Percentiles rank a stretch among this genome's conserved stretches.
phyloP scores from a whole-genome alignment of 495 filamentous ascomycete genomes.

The Penicillium manginii region DNA sequence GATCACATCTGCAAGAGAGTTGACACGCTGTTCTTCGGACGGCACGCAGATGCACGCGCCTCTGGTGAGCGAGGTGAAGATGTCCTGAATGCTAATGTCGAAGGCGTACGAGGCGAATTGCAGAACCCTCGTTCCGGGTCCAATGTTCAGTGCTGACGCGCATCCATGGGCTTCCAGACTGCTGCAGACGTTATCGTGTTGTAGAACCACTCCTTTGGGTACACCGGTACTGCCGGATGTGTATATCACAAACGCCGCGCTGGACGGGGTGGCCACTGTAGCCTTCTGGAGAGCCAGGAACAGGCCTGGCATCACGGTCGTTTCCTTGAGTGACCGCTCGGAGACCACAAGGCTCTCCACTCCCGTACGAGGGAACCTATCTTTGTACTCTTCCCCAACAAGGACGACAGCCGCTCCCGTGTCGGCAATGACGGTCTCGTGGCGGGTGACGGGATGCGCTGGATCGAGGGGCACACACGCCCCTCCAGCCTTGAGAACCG shows the following conservation, averaged over 20 bases:
- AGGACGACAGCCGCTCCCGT: slow-evolving; percentile 42
- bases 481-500: slow-evolving; percentile 63
- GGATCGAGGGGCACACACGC: slow-evolving; percentile 63
- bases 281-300: slow-evolving; percentile 28
- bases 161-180: slow-evolving; percentile 33
- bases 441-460: slow-evolving; percentile 55
- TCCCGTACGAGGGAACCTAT: too few species aligned
- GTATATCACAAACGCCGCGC: slow-evolving; percentile 51
- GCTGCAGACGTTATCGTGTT: slow-evolving; percentile 44
- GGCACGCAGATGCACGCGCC: slow-evolving; percentile 70
- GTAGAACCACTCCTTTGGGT: slow-evolving; percentile 53
- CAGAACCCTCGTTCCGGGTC: slow-evolving; percentile 59
- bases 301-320: slow-evolving; percentile 33
- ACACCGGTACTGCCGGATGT: slow-evolving; percentile 56
- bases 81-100: slow-evolving; percentile 68
- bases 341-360: too few species aligned
- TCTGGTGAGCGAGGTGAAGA: slow-evolving; percentile 63
- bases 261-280: slow-evolving; percentile 17
- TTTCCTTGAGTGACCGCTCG: slow-evolving; percentile 42
- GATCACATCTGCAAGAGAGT: slow-evolving; percentile 49
- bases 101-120: slow-evolving; percentile 73
- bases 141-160: slow-evolving; percentile 51
- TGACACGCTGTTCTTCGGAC: slow-evolving; percentile 56
- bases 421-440: slow-evolving; percentile 56
- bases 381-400: too few species aligned